Base-by-base conservation (phyloP, 768 basidiomycete species). In the Lactarius sp. region DNA sequence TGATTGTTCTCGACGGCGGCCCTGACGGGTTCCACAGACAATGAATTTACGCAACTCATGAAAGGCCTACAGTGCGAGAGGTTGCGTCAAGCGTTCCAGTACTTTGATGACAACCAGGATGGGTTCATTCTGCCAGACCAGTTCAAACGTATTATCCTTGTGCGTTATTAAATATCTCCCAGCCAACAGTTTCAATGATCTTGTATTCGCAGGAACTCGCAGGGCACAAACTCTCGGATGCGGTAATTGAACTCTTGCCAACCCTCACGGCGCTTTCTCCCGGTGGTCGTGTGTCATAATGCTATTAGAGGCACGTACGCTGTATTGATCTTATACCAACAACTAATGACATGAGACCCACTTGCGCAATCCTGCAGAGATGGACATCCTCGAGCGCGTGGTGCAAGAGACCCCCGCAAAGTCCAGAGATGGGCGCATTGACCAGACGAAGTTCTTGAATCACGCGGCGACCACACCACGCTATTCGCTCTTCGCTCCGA, bases 201-300 rank as follows among this genome's bases (percentile, higher is more conserved):
- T 49, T 61, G 62, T 55, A 16, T 42, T 22, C 44, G 36, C 69
- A 95, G 93, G 95, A 97, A 80, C 87, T 97, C 72, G 92, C 93
- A 67, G 92, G 95, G 5, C 97, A 99, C 77, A 99, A 99, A 78
- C 81, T 99, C 66, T 97, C 94, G 18, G 91, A 98, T 72, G 84
- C 88, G 8, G 90, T 98, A 56, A 87, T 96, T 65, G 94, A 98
- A 69, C 80, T 94, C 62, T 79, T 99, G 56, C 95, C 97, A 56
- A 96, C 94, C 50, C 77, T 99, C 50, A 93, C 92, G 74, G 90
- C 92, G 20, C 79, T 98, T 64, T 88, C 85, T 62, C 92, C 92
- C 0, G 92, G 94, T 44, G 88, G 90, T 90, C 69, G 97, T 96
- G 63, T 98, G 97, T 78, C 89, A 97, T 80, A 98, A 99, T 83